Base-by-base conservation (phyloP, 352 stramenopile species). In the Aphanomyces invadans region DNA sequence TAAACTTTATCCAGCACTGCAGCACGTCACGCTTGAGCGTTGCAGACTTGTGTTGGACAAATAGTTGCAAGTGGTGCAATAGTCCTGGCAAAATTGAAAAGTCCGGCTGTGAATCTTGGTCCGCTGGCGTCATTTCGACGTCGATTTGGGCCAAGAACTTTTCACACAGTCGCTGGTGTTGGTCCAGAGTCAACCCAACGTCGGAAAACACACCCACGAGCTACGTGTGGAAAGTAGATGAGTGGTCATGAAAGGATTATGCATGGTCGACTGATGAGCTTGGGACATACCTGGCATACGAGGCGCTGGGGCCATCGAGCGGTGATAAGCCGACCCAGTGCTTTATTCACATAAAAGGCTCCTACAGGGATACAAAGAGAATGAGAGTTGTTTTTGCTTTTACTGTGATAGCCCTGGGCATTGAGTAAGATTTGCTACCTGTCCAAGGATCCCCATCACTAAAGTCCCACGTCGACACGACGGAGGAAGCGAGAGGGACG, bases 301-400 rank as follows among this genome's bases (percentile, higher is more conserved):
- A 67, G 46, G 19, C 46, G 60, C 21, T 57, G 33, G 26, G 60
- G 60, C 60, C 60, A 67, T 25, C 60, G 45, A 59, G 60, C 60
- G 56, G 42, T 49, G 19, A 57, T 39, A 0, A 67, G 42, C 17
- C 60, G 60, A 28, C 39, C 60, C 23, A 67, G 60, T 29, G 60
- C 48, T 28, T 49, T 45, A 2, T 57, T 44, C n/a, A 67, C 60
- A 26, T 67, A 67, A n/a, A 49, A 12, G 3, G 33, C 33, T 9
- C 60, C 49, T 57, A 33, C 49, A 57, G n/a, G 29, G 29, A n/a
- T 12, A 33, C 36, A 1, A 29, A 29, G 29, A 9, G 19, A 7
- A 39, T 26, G 29, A 57, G 11, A 57, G n/a, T n/a, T n/a, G n/a
- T n/a, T n/a, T n/a, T n/a, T n/a, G n/a, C n/a, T n/a, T n/a, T n/a